A percentile compares a stretch with the other conserved stretches of the same genome.
phyloP scores from a whole-genome alignment of 176 grass and related monocot genomes.

The Typha latifolia region DNA sequence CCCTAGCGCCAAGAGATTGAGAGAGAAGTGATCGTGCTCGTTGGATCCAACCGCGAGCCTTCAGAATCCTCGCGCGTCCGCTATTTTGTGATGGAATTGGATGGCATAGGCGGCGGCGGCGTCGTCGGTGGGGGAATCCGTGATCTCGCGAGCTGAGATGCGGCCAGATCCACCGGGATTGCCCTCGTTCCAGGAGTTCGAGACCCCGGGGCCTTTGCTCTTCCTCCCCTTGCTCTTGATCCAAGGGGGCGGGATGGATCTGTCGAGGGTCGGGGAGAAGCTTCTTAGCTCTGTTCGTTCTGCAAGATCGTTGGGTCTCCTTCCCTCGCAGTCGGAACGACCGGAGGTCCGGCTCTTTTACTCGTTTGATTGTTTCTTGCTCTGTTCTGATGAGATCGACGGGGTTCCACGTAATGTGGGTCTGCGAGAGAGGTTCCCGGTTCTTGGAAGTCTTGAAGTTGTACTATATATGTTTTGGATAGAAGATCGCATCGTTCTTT shows the following conservation, averaged over 20 bases:
- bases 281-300: slow-evolving; percentile 96
- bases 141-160: slow-evolving; percentile 1
- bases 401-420: not conserved
- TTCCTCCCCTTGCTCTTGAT: slow-evolving; percentile 97
- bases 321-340: slow-evolving; percentile 39
- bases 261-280: slow-evolving; percentile 94
- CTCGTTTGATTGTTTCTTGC: not conserved
- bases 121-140: not conserved
- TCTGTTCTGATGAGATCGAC: not conserved
- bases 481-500: too few relatives aligned
- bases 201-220: slow-evolving; percentile 63
- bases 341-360: slow-evolving; percentile 43
- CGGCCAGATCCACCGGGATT: not conserved
- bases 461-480: too few relatives aligned
- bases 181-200: slow-evolving; percentile 25
- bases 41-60: too few relatives aligned
- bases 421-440: not conserved
- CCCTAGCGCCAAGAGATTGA: not conserved
- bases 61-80: too few relatives aligned
- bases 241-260: slow-evolving; percentile 96
- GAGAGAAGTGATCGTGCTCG: not conserved
- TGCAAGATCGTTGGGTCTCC: slow-evolving; percentile 74
- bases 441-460: not conserved
- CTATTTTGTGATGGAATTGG: too few relatives aligned
- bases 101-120: not conserved